Base-by-base conservation (phyloP, 352 stramenopile species). In the Globisporangium paroecandrum region DNA sequence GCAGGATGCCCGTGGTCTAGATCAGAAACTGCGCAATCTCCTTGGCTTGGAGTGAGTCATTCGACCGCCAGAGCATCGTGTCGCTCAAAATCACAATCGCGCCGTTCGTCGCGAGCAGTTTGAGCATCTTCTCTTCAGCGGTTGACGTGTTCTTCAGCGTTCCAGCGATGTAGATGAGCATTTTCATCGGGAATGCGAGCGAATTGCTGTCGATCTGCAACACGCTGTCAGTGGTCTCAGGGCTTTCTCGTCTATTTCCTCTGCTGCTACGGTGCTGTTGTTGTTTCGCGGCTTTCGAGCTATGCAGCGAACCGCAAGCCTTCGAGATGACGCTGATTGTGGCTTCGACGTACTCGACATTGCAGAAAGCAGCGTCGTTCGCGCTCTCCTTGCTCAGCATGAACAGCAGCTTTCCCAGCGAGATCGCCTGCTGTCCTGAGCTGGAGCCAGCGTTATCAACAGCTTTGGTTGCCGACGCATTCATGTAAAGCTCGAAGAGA, bases 101-200 rank as follows among this genome's bases (percentile, higher is more conserved):
- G 13, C 85, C 79, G 58, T 89, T 81, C 0, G 83, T 86, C 4
- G 85, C 82, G 10, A 93, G 75, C 32, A 94, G 59, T 53, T 81
- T 78, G 36, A 85, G 56, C 75, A 90, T 87, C 36, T 81, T 78
- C 34, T 88, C 81, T 6, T 87, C 74, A 13, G 72, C 74, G 22
- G 67, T 91, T 0, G 83, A 90, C 25, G 86, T 76, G 54, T 94
- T 95, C 67, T 94, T 94, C 15, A 94, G 71, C 27, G 80, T 86
- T 6, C 84, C 87, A 15, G 77, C 72, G 1, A 85, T 58, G 59
- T 95, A 94, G 43, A 93, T 90, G 6, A 93, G 62, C n/a, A 74
- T 75, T 46, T 76, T 79, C 18, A 83, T 65, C 2, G 78, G 78
- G 32, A 68, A 69, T 32, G 60, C 58, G 1, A 51, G 60, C 2